Evolutionary conservation across 2,329 filamentous ascomycete genomes (phyloP).

Genomic region (Aspergillus sp.): DNA sequence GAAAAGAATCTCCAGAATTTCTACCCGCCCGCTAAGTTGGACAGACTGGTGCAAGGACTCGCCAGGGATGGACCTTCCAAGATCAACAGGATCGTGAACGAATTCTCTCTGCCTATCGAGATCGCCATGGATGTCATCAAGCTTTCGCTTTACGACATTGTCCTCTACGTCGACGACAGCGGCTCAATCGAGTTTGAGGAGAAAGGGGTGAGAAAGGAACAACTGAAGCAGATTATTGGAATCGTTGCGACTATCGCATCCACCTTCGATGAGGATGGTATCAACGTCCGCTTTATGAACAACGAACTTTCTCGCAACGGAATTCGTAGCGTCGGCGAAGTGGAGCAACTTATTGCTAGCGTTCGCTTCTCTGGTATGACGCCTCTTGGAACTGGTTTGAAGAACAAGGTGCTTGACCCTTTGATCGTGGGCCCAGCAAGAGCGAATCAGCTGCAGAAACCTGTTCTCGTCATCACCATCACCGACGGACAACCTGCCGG

Average conservation of each 20-base stretch:
- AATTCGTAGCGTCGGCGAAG: slow-evolving; percentile 62
- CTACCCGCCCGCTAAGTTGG: slow-evolving; percentile 59
- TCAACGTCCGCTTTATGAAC: slow-evolving; percentile 73
- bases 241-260: slow-evolving; percentile 68
- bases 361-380: slow-evolving; percentile 69
- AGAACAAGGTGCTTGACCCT: slow-evolving; percentile 66
- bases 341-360: slow-evolving; percentile 60
- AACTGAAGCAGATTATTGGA: slow-evolving; percentile 66
- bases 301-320: slow-evolving; percentile 57
- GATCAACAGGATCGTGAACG: slow-evolving; percentile 60
- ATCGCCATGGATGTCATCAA: slow-evolving; percentile 67
- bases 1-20: slow-evolving; percentile 64
- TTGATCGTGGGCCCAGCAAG: slow-evolving; percentile 61
- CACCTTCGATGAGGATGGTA: slow-evolving; percentile 71
- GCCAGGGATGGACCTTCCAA: slow-evolving; percentile 44
- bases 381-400: slow-evolving; percentile 67
- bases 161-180: slow-evolving; percentile 70
- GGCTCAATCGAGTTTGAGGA: slow-evolving; percentile 73
- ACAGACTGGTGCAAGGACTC: slow-evolving; percentile 38
- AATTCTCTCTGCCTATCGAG: slow-evolving; percentile 63
- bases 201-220: slow-evolving; percentile 68
- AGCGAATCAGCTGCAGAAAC: slow-evolving; percentile 62
- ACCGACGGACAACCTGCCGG: slow-evolving; percentile 70
- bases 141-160: slow-evolving; percentile 64
- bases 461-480: slow-evolving; percentile 67